phyloP scores from a whole-genome alignment of 257 asterid genomes.

The Striga asiatica region DNA sequence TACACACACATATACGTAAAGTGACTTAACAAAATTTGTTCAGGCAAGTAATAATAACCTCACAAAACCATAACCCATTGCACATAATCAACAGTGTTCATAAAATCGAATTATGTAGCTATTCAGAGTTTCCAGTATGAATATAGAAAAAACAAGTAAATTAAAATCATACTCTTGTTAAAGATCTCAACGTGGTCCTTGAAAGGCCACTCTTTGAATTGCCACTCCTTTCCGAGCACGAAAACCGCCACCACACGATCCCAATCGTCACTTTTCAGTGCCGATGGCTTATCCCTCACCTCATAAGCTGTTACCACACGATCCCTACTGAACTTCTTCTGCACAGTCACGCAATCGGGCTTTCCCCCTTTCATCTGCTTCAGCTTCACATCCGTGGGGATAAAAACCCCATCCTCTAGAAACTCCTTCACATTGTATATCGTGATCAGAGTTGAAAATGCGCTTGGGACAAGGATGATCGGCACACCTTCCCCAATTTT shows the following conservation, averaged over 20 bases:
- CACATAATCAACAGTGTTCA: too few relatives aligned
- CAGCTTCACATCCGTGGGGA: slow-evolving; percentile 80
- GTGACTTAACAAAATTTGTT: too few relatives aligned
- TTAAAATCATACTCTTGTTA: slow-evolving; percentile 55
- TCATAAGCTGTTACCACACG: slow-evolving; percentile 91
- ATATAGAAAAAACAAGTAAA: background rate
- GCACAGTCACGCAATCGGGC: slow-evolving; percentile 97
- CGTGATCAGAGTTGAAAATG: slow-evolving; percentile 80
- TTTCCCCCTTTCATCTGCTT: slow-evolving; percentile 77
- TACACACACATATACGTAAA: too few relatives aligned
- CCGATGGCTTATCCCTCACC: slow-evolving; percentile 95
- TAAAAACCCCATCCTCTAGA: slow-evolving; percentile 88
- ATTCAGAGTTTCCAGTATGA: too few relatives aligned
- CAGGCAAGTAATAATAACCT: too few relatives aligned
- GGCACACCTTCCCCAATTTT: slow-evolving; percentile 97
- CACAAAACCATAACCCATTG: too few relatives aligned
- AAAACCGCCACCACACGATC: slow-evolving; percentile 96
- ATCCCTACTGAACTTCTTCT: slow-evolving; percentile 96
- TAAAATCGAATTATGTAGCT: too few relatives aligned
- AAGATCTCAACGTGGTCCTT: slow-evolving; percentile 94
- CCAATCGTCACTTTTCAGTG: slow-evolving; percentile 87
- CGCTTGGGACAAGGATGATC: slow-evolving; percentile 88
- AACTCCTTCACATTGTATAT: slow-evolving; percentile 93
- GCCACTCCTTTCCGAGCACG: slow-evolving; percentile 99
- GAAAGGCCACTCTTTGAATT: slow-evolving; percentile 97